Percentiles rank a stretch among this genome's conserved stretches.
phyloP scores from a whole-genome alignment of 177 flowering plant species.

The Vitis hybrid region DNA sequence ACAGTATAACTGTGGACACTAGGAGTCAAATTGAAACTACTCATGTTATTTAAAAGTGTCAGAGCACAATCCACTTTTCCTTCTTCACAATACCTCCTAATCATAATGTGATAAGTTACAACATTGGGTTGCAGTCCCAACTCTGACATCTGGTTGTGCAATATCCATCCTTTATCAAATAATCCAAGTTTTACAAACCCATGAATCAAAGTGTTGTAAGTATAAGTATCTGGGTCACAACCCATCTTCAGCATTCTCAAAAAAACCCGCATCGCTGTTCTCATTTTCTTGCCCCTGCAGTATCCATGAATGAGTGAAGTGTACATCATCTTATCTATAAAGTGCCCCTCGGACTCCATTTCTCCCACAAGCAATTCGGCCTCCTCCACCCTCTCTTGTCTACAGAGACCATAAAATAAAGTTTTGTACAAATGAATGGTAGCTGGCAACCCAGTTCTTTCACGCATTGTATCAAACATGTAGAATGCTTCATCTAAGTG shows the following conservation, averaged over 20 bases:
- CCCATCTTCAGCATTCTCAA: constrained; percentile 54
- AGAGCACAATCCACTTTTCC: constrained; percentile 43
- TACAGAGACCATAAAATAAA: constrained; percentile 42
- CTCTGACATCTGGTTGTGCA: constrained; percentile 34
- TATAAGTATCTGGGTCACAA: constrained; percentile 48
- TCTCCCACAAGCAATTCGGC: constrained; percentile 46
- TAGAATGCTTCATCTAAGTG: constrained; percentile 41
- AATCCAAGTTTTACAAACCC: constrained; percentile 44
- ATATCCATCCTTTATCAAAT: constrained; percentile 32
- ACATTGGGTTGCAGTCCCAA: constrained; percentile 37
- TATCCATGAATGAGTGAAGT: constrained; percentile 48
- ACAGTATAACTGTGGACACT: constrained; percentile 50
- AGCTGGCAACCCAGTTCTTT: constrained; percentile 27
- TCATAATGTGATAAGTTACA: constrained; percentile 43
- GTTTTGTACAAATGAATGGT: constrained; percentile 40
- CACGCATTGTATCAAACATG: constrained; percentile 38
- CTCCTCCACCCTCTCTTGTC: constrained; percentile 37
- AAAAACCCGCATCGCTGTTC: constrained; percentile 48
- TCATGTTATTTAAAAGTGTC: constrained; percentile 31
- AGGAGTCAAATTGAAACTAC: constrained; percentile 23
- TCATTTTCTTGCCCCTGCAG: constrained; percentile 48
- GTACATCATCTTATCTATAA: constrained; percentile 41
- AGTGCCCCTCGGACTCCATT: constrained; percentile 46
- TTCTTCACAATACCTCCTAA: constrained; percentile 45
- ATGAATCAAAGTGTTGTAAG: constrained; percentile 55